Evolutionary conservation across 2,329 filamentous ascomycete genomes (phyloP), one percentile per base, ranked within the genome.

Genomic region (Diplodia mutila): DNA sequence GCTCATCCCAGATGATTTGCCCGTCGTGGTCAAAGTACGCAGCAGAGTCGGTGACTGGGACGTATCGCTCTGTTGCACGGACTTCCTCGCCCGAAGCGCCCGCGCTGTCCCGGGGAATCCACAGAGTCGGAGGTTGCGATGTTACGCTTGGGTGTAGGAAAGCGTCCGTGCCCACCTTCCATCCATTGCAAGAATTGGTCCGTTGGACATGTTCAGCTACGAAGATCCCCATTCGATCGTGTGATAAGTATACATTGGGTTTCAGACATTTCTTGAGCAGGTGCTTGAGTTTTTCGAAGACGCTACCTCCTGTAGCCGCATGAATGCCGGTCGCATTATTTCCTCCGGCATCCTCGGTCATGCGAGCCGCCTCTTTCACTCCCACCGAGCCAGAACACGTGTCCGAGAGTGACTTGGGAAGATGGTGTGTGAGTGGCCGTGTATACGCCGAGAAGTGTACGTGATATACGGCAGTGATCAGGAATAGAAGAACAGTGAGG

Each of bases 11-110:
- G 25, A 77, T 74, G 55, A 84, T 73, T 69, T 77, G 80, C 25
- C 79, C 80, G 73, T 83, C 78, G 71, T 82, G 80, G 69, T 83
- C 78, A 48, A 84, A 76, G n/a, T 72, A 71, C 16, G 82, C 81
- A 54, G 78, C 80, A 53, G 82, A 80, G 65, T 84, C 81, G 7
- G 81, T 83, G 5, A 80, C 80, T 25, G 72, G 54, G 14, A 84
- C 68, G 49, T 63, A n/a, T 51, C 64, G 54, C 0, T 75, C 75
- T 3, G 78, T 74, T 18, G 75, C 76, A 67, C 79, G 80, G 25
- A 82, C 78, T 70, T 83, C 81, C 59, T 81, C 75, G 69, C 75
- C 75, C 7, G 76, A 78, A n/a, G 82, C 77, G 5, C 82, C 82
- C 71, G 80, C 75, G 12, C 76, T 74, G 68, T 84, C 82, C 9